Percentiles rank a stretch among this genome's conserved stretches.
phyloP scores from a whole-genome alignment of 2,329 filamentous ascomycete genomes.

The Diaporthe vexans region DNA sequence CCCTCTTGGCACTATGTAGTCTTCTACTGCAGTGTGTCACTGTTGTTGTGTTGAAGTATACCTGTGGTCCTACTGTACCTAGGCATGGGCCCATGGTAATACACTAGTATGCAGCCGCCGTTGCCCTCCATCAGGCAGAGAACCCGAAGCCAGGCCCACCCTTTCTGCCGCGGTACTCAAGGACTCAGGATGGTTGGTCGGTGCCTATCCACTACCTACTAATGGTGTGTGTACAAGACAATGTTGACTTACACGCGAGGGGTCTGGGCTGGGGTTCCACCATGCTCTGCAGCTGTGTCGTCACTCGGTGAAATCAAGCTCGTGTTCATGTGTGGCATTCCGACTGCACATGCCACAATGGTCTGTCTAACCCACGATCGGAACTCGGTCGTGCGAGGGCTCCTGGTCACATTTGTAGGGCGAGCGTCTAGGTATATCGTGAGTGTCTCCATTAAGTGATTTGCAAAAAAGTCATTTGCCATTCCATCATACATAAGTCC shows the following conservation, averaged over 20 bases:
- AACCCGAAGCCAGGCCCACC: background rate
- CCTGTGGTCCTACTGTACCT: background rate
- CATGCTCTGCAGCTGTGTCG: conserved; percentile 11
- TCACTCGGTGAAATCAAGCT: conserved; percentile 17
- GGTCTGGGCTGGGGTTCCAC: conserved; percentile 26
- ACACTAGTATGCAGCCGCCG: background rate
- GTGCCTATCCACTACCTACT: background rate
- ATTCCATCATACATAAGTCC: conserved; percentile 61
- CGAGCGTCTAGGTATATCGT: background rate
- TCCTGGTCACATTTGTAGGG: conserved; percentile 27
- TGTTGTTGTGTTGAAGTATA: background rate
- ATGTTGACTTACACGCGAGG: conserved; percentile 13
- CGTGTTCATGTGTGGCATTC: conserved; percentile 16
- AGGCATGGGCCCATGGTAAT: too few relatives aligned
- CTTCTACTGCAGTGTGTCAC: background rate
- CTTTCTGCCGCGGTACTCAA: background rate
- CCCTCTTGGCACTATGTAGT: too few relatives aligned
- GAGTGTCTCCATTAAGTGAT: conserved; percentile 57
- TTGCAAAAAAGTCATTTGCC: conserved; percentile 60
- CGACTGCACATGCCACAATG: background rate
- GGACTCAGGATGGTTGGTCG: too few relatives aligned
- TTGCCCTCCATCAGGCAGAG: background rate
- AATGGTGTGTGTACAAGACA: background rate
- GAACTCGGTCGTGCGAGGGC: background rate
- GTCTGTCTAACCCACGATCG: background rate